These are phyloP conservation scores for Cercospora citrullina DNA, from an alignment of 2,329 filamentous ascomycete genomes.

Conservation along the genomic window DNA sequence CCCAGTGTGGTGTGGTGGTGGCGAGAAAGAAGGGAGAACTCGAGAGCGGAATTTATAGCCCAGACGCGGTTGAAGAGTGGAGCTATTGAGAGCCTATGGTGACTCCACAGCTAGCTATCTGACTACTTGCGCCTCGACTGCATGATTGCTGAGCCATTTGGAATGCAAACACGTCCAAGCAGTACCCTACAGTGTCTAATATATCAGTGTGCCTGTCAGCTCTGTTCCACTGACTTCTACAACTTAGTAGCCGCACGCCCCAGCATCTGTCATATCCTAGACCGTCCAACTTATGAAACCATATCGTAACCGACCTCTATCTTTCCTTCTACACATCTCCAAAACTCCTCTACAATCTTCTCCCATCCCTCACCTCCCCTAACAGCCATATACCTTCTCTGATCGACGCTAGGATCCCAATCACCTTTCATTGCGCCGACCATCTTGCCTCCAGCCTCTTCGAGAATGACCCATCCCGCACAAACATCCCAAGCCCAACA, in stretches of 20 bases:
- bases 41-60: not conserved
- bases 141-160: not conserved
- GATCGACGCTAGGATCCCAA: conserved; percentile 62
- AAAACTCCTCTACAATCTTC: conserved; percentile 52
- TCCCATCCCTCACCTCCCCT: conserved; percentile 48
- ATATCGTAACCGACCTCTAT: conserved; percentile 45
- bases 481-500: conserved; percentile 87
- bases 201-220: not conserved
- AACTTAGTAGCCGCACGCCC: not conserved
- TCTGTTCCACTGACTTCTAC: not conserved
- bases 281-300: conserved; percentile 12
- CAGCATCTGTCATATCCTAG: not conserved
- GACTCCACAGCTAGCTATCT: not conserved
- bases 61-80: not conserved
- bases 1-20: not conserved
- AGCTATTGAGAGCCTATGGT: not conserved
- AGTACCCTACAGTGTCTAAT: not conserved
- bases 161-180: not conserved
- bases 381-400: conserved; percentile 56
- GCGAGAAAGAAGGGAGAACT: not conserved
- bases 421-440: conserved; percentile 71
- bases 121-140: not conserved
- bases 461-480: conserved; percentile 74
- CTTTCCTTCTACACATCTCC: conserved; percentile 48
- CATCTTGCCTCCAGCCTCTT: conserved; percentile 72